phyloP scores from a whole-genome alignment of 2,329 filamentous ascomycete genomes.

The Trichoderma pleuroti region DNA sequence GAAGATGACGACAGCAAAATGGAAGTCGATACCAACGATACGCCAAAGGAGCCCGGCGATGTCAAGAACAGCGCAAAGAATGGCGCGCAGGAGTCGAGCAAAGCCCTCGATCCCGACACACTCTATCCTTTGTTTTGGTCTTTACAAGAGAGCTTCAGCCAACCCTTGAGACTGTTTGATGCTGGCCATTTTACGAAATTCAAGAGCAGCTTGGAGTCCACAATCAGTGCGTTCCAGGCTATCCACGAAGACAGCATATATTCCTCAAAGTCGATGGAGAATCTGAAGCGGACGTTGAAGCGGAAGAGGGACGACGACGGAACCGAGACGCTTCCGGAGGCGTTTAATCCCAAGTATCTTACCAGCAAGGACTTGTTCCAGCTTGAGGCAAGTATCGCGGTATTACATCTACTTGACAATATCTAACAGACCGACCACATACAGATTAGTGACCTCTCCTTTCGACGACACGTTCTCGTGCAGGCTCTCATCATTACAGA shows the following conservation, averaged over 20 bases:
- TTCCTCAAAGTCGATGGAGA: slow-evolving; percentile 55
- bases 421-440: background rate
- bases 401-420: background rate
- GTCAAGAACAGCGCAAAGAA: slow-evolving; percentile 37
- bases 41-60: slow-evolving; percentile 32
- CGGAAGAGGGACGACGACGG: slow-evolving; percentile 60
- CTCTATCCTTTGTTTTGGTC: slow-evolving; percentile 95
- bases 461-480: slow-evolving; percentile 89
- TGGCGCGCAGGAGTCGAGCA: slow-evolving; percentile 46
- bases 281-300: slow-evolving; percentile 63
- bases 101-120: slow-evolving; percentile 60
- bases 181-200: slow-evolving; percentile 71
- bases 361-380: slow-evolving; percentile 97
- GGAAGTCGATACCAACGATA: slow-evolving; percentile 60
- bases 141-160: slow-evolving; percentile 85
- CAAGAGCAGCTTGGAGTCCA: slow-evolving; percentile 69
- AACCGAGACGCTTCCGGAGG: slow-evolving; percentile 46
- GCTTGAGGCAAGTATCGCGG: slow-evolving; percentile 63
- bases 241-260: slow-evolving; percentile 47
- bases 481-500: slow-evolving; percentile 93
- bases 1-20: slow-evolving; percentile 44
- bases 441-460: slow-evolving; percentile 87
- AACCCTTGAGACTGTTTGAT: slow-evolving; percentile 80
- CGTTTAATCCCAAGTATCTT: slow-evolving; percentile 95
- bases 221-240: slow-evolving; percentile 52